These are phyloP conservation scores for Cryptococcus sp. DNA, from an alignment of 1,284 basidiomycete species.

Conservation along the genomic window DNA sequence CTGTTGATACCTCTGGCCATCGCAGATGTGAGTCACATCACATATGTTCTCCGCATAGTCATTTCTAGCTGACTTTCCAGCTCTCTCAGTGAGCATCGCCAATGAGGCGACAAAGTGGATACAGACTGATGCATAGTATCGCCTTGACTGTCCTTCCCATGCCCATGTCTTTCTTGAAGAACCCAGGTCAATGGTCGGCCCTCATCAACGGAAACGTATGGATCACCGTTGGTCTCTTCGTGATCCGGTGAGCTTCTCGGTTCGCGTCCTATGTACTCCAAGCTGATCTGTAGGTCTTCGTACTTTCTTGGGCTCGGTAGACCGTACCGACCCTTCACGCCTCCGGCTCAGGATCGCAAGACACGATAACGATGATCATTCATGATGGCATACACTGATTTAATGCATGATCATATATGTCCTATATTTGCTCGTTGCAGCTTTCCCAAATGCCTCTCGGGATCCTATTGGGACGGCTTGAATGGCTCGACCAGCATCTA, in stretches of 20 bases:
- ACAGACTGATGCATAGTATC: slow-evolving; percentile 19
- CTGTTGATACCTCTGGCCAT: slow-evolving; percentile 42
- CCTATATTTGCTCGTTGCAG: too few relatives aligned
- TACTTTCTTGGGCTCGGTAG: not conserved
- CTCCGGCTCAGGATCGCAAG: not conserved
- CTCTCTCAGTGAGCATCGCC: slow-evolving; percentile 13
- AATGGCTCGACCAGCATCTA: slow-evolving; percentile 23
- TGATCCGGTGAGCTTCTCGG: slow-evolving; percentile 31
- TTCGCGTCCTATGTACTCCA: not conserved
- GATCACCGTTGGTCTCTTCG: slow-evolving; percentile 38
- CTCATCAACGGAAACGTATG: slow-evolving; percentile 44
- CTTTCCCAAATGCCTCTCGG: not conserved
- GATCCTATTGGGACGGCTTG: slow-evolving; percentile 12
- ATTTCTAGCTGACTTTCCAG: slow-evolving; percentile 6
- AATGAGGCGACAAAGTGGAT: not conserved
- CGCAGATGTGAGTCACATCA: slow-evolving; percentile 38
- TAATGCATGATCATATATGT: not conserved
- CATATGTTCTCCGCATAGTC: not conserved
- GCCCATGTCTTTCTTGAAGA: slow-evolving; percentile 22
- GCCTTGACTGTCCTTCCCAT: slow-evolving; percentile 29
- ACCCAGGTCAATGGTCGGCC: slow-evolving; percentile 39
- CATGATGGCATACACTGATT: not conserved
- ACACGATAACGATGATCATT: not conserved
- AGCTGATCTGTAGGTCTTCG: not conserved
- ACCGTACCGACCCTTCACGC: not conserved